Evolutionary conservation across 2,329 filamentous ascomycete species (phyloP).

Genomic region (Fusarium humuli): DNA sequence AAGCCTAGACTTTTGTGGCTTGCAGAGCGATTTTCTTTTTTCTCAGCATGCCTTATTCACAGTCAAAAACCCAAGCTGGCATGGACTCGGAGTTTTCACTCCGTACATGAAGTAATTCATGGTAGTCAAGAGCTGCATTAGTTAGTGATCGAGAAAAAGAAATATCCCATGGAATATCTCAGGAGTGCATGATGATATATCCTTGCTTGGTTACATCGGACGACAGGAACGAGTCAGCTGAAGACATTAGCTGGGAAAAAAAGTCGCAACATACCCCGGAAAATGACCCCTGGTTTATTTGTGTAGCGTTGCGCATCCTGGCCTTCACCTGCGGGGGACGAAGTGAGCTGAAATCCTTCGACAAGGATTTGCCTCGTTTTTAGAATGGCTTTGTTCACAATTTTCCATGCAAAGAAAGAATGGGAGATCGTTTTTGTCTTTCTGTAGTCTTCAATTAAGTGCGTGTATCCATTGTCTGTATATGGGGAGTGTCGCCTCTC

Average conservation of each 20-base stretch:
- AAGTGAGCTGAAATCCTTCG: neutral
- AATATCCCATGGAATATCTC: neutral
- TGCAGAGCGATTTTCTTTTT: neutral
- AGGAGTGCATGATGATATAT: neutral
- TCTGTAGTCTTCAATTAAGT: constrained; percentile 9
- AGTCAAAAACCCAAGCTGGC: neutral
- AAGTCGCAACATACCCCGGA: constrained; percentile 18
- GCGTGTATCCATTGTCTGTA: constrained; percentile 10
- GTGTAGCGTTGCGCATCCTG: constrained; percentile 24
- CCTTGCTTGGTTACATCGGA: neutral
- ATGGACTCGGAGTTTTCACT: neutral
- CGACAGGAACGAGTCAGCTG: constrained; percentile 6
- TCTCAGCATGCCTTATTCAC: neutral
- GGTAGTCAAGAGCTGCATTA: neutral
- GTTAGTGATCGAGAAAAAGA: neutral
- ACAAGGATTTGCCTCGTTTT: neutral
- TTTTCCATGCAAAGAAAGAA: neutral
- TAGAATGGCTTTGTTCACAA: neutral
- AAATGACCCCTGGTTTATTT: constrained; percentile 5
- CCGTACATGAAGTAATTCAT: neutral
- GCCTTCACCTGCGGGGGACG: constrained; percentile 20
- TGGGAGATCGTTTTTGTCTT: neutral
- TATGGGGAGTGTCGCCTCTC: constrained; percentile 1
- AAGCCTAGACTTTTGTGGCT: neutral
- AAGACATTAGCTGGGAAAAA: neutral